A percentile compares a stretch with the other conserved stretches of the same genome.
Evolutionary conservation across 1,284 basidiomycete species (phyloP).

Genomic region (Cutaneotrichosporon spelunceum): DNA sequence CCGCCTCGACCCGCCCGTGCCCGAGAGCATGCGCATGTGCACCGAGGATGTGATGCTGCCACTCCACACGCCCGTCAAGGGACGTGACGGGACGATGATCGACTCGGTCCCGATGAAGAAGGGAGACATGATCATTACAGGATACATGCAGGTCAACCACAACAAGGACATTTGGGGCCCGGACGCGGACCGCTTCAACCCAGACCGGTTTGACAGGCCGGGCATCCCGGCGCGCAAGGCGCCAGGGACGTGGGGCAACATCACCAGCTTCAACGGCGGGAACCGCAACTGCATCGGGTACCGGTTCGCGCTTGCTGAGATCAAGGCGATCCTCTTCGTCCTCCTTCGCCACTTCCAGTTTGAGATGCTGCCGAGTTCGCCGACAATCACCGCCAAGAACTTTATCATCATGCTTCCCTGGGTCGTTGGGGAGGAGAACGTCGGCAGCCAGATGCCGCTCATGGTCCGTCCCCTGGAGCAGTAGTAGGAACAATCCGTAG

Average conservation of each 20-base stretch:
- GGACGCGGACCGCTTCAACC: conserved; percentile 63
- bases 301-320: conserved; percentile 63
- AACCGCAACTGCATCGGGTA: conserved; percentile 65
- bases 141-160: conserved; percentile 65
- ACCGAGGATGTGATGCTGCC: conserved; percentile 63
- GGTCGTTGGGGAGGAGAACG: conserved; percentile 44
- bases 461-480: conserved; percentile 4
- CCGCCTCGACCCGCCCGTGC: conserved; percentile 64
- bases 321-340: conserved; percentile 59
- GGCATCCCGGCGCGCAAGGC: conserved; percentile 24
- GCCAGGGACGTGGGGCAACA: conserved; percentile 3
- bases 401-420: conserved; percentile 49
- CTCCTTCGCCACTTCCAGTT: conserved; percentile 59
- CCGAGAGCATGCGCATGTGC: conserved; percentile 46
- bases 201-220: conserved; percentile 32
- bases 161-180: conserved; percentile 63
- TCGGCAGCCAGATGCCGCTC: conserved; percentile 50
- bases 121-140: conserved; percentile 41
- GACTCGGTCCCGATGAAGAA: conserved; percentile 37
- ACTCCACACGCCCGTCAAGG: conserved; percentile 52
- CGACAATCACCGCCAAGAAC: conserved; percentile 46
- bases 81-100: conserved; percentile 49
- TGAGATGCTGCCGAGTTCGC: conserved; percentile 34
- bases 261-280: conserved; percentile 59
- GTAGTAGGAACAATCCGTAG: too few relatives aligned